phyloP scores from a whole-genome alignment of 148 eudicot genomes.

The Cornus controversa region DNA sequence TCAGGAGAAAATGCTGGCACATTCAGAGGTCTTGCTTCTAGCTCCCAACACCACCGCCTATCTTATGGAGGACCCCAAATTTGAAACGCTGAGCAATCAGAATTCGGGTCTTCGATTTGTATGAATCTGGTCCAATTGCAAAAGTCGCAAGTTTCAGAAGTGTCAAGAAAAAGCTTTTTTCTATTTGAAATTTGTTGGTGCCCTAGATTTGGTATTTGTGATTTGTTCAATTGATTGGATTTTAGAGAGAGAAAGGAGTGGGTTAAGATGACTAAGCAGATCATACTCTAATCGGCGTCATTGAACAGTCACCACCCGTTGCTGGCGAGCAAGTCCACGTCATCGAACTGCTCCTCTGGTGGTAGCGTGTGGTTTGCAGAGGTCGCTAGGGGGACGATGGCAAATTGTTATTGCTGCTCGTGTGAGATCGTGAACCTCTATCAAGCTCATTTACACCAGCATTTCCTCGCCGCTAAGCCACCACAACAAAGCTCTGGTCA shows the following conservation, averaged over 20 bases:
- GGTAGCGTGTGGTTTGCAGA: conserved; percentile 34
- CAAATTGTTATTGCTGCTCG: conserved; percentile 65
- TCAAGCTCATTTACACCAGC: too few relatives aligned
- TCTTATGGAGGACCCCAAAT: too few relatives aligned
- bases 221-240: background rate
- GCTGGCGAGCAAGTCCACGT: conserved; percentile 9
- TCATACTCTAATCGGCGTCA: conserved; percentile 17
- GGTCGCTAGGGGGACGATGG: conserved; percentile 59
- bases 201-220: too few relatives aligned
- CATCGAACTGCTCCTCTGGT: background rate
- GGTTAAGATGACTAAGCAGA: conserved; percentile 14
- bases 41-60: background rate
- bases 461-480: too few relatives aligned
- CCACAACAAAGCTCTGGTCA: too few relatives aligned
- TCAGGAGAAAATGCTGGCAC: background rate
- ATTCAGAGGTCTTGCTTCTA: background rate
- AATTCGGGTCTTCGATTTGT: too few relatives aligned
- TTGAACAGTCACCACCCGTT: conserved; percentile 22
- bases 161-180: background rate
- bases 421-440: conserved; percentile 37
- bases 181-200: background rate
- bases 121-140: background rate
- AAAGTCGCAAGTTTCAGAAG: too few relatives aligned
- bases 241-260: background rate
- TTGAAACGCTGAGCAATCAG: too few relatives aligned